Percentiles rank a stretch among this genome's conserved stretches.
Conservation (phyloP, 768 basidiomycete genomes). For the Suillus plorans region DNA sequence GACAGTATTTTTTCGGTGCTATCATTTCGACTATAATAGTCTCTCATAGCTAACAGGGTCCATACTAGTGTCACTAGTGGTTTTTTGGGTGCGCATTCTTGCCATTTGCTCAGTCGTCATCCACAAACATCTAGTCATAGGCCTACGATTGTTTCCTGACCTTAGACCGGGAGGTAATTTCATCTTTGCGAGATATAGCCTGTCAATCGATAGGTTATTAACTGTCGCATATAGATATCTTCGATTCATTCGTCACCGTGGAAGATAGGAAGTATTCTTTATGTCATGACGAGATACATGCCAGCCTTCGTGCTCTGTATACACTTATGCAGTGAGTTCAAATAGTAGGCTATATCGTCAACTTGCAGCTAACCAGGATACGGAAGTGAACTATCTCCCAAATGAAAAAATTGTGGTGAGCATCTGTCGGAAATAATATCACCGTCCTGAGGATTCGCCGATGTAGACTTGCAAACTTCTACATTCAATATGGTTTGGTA, state of each 20-base stretch:
- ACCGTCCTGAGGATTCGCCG: background rate
- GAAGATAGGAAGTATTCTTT: background rate
- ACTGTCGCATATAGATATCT: background rate
- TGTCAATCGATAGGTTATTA: background rate
- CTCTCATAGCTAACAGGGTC: background rate
- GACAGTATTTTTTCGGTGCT: slow-evolving; percentile 1
- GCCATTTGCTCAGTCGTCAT: background rate
- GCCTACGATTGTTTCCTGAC: background rate
- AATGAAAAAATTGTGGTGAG: background rate
- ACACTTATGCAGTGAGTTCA: background rate
- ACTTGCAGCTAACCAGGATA: background rate
- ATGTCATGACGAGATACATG: background rate
- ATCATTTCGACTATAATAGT: background rate
- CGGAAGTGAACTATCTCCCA: background rate
- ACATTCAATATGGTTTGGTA: background rate
- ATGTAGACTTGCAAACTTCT: background rate
- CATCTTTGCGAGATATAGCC: background rate
- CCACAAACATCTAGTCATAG: background rate
- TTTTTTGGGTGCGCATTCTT: background rate
- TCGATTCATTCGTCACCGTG: background rate
- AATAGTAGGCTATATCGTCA: background rate
- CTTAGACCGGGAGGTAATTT: slow-evolving; percentile 1
- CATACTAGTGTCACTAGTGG: background rate
- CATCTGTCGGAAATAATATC: background rate
- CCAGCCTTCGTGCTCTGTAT: background rate